A percentile compares a stretch with the other conserved stretches of the same genome.
phyloP scores from a whole-genome alignment of 305 asterid genomes.

The Caryopteris hybrid region DNA sequence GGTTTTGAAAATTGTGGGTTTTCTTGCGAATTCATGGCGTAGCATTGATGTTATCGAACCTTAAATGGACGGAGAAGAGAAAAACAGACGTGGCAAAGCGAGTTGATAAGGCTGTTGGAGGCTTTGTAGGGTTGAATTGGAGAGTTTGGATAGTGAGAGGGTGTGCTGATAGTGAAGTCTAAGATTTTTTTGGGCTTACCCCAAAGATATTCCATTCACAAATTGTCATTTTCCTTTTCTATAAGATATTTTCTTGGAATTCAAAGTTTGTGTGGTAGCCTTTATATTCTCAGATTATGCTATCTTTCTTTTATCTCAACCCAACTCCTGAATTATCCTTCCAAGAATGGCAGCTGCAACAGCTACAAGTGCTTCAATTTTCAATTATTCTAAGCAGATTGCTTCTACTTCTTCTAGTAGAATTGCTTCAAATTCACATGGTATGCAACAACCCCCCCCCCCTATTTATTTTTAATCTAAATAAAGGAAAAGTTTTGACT shows the following conservation, averaged over 20 bases:
- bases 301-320: constrained; percentile 23
- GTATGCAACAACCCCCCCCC: constrained; percentile 12
- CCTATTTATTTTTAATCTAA: too few species aligned
- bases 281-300: constrained; percentile 19
- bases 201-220: background rate
- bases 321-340: background rate
- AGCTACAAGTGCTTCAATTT: constrained; percentile 38
- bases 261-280: constrained; percentile 28
- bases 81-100: constrained; percentile 22
- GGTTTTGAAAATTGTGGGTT: too few species aligned
- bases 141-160: too few species aligned
- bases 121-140: constrained; percentile 18
- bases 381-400: constrained; percentile 41
- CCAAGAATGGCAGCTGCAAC: constrained; percentile 38
- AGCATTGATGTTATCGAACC: constrained; percentile 15
- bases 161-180: constrained; percentile 6
- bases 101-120: constrained; percentile 34
- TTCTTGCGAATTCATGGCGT: constrained; percentile 18
- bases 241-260: constrained; percentile 17
- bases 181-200: background rate
- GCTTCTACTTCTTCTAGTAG: constrained; percentile 27
- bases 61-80: constrained; percentile 11
- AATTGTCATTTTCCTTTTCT: constrained; percentile 23
- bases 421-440: constrained; percentile 21
- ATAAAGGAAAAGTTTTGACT: too few species aligned